Evolutionary conservation across 1,139 yeast genomes (phyloP).

Genomic region (Candida sp.): DNA sequence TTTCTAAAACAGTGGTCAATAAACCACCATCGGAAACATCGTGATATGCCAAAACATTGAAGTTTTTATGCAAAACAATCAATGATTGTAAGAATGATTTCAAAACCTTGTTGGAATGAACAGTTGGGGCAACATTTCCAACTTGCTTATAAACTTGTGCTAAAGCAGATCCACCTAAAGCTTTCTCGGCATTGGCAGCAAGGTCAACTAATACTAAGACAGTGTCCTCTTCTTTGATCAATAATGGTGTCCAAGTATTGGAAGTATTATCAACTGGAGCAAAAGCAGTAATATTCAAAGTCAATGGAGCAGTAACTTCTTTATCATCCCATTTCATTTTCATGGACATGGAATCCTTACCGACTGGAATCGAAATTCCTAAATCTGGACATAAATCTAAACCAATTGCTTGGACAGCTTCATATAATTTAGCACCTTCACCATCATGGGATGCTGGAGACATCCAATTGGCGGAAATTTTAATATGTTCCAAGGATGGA

Average conservation of each 20-base stretch:
- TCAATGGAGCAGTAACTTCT: conserved; percentile 92
- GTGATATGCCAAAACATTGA: conserved; percentile 84
- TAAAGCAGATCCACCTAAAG: conserved; percentile 91
- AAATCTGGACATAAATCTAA: conserved; percentile 91
- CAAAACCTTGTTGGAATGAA: conserved; percentile 61
- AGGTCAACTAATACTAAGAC: conserved; percentile 79
- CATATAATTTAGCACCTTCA: conserved; percentile 93
- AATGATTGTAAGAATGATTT: conserved; percentile 70
- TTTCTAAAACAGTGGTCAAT: conserved; percentile 79
- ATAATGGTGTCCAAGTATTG: conserved; percentile 93
- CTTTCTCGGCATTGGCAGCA: conserved; percentile 53
- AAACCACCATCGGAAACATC: conserved; percentile 98
- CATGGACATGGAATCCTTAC: conserved; percentile 99
- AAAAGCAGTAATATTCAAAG: conserved; percentile 91
- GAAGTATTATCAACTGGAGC: conserved; percentile 83
- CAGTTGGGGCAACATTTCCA: conserved; percentile 83
- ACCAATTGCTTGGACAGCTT: conserved; percentile 97
- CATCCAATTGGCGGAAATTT: conserved; percentile 99
- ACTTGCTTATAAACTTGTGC: conserved; percentile 91
- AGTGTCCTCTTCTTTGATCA: conserved; percentile 52
- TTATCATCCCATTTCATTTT: conserved; percentile 96
- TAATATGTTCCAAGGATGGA: conserved; percentile 68
- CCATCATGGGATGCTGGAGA: conserved; percentile 95
- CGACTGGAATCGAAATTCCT: conserved; percentile 93
- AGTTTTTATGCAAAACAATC: conserved; percentile 63